phyloP scores from a whole-genome alignment of 2,329 filamentous ascomycete genomes.

The Diplodia scrobiculata region DNA sequence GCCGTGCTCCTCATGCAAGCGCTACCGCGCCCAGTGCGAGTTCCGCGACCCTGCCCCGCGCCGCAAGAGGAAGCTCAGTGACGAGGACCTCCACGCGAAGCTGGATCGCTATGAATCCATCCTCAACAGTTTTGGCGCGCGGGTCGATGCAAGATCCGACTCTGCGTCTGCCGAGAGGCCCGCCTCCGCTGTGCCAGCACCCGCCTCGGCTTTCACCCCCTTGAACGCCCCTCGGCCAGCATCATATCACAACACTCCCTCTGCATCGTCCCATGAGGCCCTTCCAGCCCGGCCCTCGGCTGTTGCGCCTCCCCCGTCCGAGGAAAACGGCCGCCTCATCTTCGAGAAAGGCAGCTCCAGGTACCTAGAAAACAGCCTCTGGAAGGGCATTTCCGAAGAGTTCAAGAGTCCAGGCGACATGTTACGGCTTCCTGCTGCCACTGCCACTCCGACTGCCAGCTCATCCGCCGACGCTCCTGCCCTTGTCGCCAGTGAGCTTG shows the following conservation, averaged over 20 bases:
- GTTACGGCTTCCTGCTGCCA: constrained; percentile 27
- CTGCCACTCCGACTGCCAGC: not conserved
- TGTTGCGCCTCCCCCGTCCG: not conserved
- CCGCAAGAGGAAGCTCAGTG: constrained; percentile 35
- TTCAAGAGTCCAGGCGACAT: constrained; percentile 38
- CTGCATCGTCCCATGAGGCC: not conserved
- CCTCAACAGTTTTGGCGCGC: constrained; percentile 38
- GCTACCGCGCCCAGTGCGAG: constrained; percentile 38
- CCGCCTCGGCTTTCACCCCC: constrained; percentile 25
- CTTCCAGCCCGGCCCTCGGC: not conserved
- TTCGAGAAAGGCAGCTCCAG: constrained; percentile 37
- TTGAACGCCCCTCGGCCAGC: constrained; percentile 23
- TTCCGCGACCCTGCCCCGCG: constrained; percentile 42
- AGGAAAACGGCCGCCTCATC: constrained; percentile 36
- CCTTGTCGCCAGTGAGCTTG: constrained; percentile 32
- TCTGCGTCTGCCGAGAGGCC: constrained; percentile 16
- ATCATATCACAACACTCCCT: constrained; percentile 2
- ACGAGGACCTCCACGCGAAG: constrained; percentile 36
- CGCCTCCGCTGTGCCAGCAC: not conserved
- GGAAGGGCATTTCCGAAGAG: constrained; percentile 39
- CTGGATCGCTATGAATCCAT: constrained; percentile 40
- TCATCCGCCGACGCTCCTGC: constrained; percentile 32
- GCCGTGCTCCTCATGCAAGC: constrained; percentile 40
- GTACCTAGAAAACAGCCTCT: constrained; percentile 41
- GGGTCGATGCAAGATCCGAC: constrained; percentile 34